Percentiles rank a stretch among this genome's conserved stretches.
phyloP scores from a whole-genome alignment of 176 grass and related monocot species.

The Musa troglodytarum region DNA sequence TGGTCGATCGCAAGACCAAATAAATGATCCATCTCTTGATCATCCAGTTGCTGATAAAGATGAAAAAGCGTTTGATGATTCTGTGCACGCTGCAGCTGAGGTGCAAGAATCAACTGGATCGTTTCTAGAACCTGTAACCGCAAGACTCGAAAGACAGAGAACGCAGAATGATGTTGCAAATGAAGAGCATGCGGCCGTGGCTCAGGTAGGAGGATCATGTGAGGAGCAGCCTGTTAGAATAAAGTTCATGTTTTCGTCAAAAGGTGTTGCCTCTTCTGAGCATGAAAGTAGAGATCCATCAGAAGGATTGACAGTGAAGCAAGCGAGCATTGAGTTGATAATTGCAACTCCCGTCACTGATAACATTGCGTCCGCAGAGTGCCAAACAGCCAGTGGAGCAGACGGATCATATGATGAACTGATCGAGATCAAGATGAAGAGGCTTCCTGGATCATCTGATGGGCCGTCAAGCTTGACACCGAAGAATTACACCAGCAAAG shows the following conservation, averaged over 20 bases:
- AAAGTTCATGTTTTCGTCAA: not conserved
- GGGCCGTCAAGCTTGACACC: not conserved
- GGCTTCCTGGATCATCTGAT: no score
- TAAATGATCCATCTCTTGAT: constrained; percentile 6
- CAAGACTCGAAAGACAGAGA: no score
- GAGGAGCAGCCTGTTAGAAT: no score
- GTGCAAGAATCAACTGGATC: no score
- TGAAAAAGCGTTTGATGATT: constrained; percentile 6
- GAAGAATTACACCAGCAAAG: not conserved
- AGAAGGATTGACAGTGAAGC: constrained; percentile 1
- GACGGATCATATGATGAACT: not conserved
- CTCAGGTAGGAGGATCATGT: no score
- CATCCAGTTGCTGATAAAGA: not conserved
- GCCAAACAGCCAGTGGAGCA: not conserved
- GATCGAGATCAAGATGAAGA: no score
- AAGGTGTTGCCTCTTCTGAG: not conserved
- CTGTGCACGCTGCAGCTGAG: not conserved
- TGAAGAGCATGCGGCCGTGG: no score
- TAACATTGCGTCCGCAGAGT: not conserved
- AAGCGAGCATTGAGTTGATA: no score
- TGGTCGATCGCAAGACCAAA: not conserved
- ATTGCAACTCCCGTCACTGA: no score
- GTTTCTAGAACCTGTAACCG: no score
- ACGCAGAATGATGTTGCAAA: no score
- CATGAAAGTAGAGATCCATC: not conserved